Evolutionary conservation across 352 stramenopile species (phyloP), one percentile per base, ranked within the genome.

Genomic region (Pythium guiyangense): DNA sequence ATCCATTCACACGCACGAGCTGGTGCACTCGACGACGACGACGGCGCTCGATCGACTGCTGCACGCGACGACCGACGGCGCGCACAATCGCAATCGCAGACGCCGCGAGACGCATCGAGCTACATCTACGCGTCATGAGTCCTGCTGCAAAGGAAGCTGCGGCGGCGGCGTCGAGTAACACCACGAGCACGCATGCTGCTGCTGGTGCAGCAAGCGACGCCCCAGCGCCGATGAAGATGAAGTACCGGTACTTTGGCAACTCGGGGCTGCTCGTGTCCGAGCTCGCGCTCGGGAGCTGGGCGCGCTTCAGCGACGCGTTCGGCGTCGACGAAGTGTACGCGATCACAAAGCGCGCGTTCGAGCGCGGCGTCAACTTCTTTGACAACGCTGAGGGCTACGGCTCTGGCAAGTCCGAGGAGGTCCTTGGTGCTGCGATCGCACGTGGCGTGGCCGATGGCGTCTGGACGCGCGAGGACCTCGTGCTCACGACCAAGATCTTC

Each of bases 401-500:
- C 15, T 31, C 37, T 6, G 72, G 74, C 18, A 22, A 65, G 12
- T 58, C 73, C 2, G 73, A 84, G 47, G 57, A 48, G 20, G 61
- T 66, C 49, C 70, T 70, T 35, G 74, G 73, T n/a, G 31, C 61
- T 15, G 54, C 52, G 0, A 27, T 84, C 5, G 42, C 56, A 8
- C 65, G 62, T 25, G 70, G 69, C 4, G 49, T 77, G 14, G 15
- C 54, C 1, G 26, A 65, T 0, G 59, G 55, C 8, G 39, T 73
- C 3, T 73, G 58, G 58, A 48, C 52, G 4, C 60, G 74, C 12
- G 73, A 85, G 17, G 70, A 86, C 18, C 47, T 90, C 2, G 70
- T 90, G 11, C 53, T 90, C 45, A 67, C 62, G 20, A 87, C 77
- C 45, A 91, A 91, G 61, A 68, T 90, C 57, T 80, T 75, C n/a